Evolutionary conservation across 2,329 filamentous ascomycete genomes (phyloP).

Genomic region (Fusarium fracticaudum): DNA sequence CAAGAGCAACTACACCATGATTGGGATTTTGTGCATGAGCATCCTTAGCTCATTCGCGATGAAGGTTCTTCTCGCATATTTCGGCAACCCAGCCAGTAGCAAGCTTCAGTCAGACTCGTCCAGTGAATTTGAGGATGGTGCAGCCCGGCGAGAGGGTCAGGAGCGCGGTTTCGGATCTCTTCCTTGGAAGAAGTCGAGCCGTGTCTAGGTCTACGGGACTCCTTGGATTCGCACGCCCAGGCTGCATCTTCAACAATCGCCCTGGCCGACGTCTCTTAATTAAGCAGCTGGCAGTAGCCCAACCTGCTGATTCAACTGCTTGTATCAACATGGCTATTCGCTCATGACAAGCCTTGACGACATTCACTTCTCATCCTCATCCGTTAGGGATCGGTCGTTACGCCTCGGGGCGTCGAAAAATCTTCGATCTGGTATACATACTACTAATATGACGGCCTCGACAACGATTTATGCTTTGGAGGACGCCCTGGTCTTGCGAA

Average conservation of each 20-base stretch:
- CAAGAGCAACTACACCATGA: constrained; percentile 87
- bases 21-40: constrained; percentile 82
- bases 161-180: constrained; percentile 66
- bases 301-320: constrained; percentile 48
- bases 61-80: constrained; percentile 69
- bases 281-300: constrained; percentile 43
- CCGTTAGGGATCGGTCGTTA: not conserved
- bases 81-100: constrained; percentile 63
- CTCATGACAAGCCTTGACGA: constrained; percentile 5
- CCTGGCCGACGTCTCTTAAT: constrained; percentile 5
- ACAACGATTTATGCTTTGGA: constrained; percentile 55
- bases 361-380: constrained; percentile 27
- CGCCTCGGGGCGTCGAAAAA: not conserved
- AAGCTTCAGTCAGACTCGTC: constrained; percentile 55
- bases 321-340: constrained; percentile 18
- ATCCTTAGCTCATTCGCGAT: constrained; percentile 77
- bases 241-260: constrained; percentile 46
- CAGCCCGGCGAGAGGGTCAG: constrained; percentile 65
- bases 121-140: constrained; percentile 66
- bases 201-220: constrained; percentile 30
- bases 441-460: constrained; percentile 40
- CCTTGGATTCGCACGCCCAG: constrained; percentile 3
- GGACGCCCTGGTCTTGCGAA: constrained; percentile 29
- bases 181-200: constrained; percentile 47
- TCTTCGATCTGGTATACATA: not conserved